Conservation (phyloP, 1,284 basidiomycete genomes). For the Blastosporella zonata region DNA sequence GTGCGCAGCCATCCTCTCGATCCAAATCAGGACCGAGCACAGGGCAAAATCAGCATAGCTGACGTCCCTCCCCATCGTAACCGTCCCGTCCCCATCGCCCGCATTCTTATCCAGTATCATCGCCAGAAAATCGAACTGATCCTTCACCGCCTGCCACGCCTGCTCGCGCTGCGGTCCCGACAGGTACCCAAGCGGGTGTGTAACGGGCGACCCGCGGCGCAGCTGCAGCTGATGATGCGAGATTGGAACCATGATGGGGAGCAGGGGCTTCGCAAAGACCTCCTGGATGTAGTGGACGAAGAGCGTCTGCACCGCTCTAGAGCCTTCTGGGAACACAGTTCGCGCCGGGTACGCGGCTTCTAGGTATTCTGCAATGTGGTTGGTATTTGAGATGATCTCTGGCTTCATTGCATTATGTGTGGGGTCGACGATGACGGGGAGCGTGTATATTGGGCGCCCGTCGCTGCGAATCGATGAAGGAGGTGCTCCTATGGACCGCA, state of each 20-base stretch:
- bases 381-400: conserved; percentile 52
- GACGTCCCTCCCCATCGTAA: conserved; percentile 61
- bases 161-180: conserved; percentile 52
- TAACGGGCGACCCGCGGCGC: conserved; percentile 51
- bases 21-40: conserved; percentile 68
- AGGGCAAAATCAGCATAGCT: conserved; percentile 71
- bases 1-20: conserved; percentile 61
- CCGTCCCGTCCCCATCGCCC: conserved; percentile 59
- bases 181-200: conserved; percentile 24
- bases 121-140: conserved; percentile 65
- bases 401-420: conserved; percentile 36
- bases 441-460: conserved; percentile 58
- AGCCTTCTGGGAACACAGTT: conserved; percentile 64
- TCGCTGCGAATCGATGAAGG: conserved; percentile 51
- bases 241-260: conserved; percentile 67
- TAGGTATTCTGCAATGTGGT: conserved; percentile 68
- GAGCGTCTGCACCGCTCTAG: conserved; percentile 60
- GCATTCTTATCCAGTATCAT: conserved; percentile 63
- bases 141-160: conserved; percentile 59
- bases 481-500: conserved; percentile 56
- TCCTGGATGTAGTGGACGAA: conserved; percentile 72
- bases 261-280: conserved; percentile 59
- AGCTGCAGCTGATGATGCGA: conserved; percentile 58
- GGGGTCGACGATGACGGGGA: conserved; percentile 60
- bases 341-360: conserved; percentile 65